Base-by-base conservation (phyloP, 2,329 filamentous ascomycete species). In the Colletotrichum shisoi region DNA sequence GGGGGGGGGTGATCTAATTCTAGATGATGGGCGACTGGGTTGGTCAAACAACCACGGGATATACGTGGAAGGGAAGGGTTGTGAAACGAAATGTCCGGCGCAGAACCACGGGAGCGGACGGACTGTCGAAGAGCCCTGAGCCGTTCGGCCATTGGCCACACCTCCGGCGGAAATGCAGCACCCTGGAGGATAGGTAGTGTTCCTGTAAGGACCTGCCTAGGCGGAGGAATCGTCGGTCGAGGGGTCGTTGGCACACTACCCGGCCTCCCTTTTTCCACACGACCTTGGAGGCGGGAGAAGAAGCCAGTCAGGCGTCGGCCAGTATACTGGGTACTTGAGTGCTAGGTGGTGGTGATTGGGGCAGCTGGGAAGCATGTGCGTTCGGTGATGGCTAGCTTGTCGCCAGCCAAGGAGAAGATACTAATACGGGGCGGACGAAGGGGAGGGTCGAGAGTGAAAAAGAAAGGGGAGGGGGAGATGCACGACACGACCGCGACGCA, bases 21-120 rank as follows among this genome's bases (percentile, higher is more conserved):
- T 27, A 65, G 61, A 60, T 65, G 65, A 67, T 60, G 65, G 54
- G 62, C 54, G 61, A 64, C 65, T 44, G 61, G 61, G 61, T 56
- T 67, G 48, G 54, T 45, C 54, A 51, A 49, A 56, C 48, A 59
- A 37, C 37, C 44, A 61, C 49, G 62, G 62, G 56, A 68, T 68
- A 27, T 52, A 48, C 45, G 48, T 60, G 52, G 31, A 34, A 34
- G 31, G 57, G 53, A 53, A 59, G 27, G 12, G 21, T 44, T 40
- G 54, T 56, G 65, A 65, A 60, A 49, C 61, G 65, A 60, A 49
- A 65, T 68, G 54, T 60, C 54, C 44, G 27, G 48, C 48, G 45
- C 42, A 51, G 49, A 54, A 64, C 65, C 56, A 56, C 56, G 48
- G 49, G 42, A 59, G 48, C 62, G 49, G 65, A 39, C 56, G 49